phyloP scores from a whole-genome alignment of 1,139 yeast genomes.

The Geotrichum cucujoidarum region DNA sequence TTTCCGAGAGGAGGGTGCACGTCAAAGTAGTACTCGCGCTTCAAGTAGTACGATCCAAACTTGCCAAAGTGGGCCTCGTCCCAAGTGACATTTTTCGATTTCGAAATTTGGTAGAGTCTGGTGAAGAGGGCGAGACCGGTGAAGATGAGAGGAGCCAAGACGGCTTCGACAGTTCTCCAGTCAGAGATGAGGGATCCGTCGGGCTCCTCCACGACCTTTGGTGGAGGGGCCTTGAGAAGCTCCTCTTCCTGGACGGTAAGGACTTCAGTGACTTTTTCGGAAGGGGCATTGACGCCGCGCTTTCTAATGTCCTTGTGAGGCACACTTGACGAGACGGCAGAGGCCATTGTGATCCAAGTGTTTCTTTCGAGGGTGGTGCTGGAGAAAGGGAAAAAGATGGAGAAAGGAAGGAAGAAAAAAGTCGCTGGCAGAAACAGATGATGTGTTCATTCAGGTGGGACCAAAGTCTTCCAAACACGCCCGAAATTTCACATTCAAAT shows the following conservation, averaged over 20 bases:
- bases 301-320: slow-evolving; percentile 19
- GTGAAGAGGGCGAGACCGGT: slow-evolving; percentile 62
- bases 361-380: background rate
- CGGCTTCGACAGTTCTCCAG: slow-evolving; percentile 40
- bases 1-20: slow-evolving; percentile 98
- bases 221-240: slow-evolving; percentile 7
- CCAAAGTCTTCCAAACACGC: background rate
- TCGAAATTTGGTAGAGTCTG: slow-evolving; percentile 63
- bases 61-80: slow-evolving; percentile 91
- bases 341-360: slow-evolving; percentile 15
- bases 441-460: background rate
- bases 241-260: slow-evolving; percentile 11
- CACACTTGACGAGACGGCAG: slow-evolving; percentile 20
- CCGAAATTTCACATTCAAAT: background rate
- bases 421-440: background rate
- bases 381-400: background rate
- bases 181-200: slow-evolving; percentile 20
- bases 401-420: background rate
- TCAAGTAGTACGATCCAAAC: slow-evolving; percentile 86
- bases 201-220: slow-evolving; percentile 3
- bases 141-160: slow-evolving; percentile 51
- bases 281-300: slow-evolving; percentile 9
- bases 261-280: slow-evolving; percentile 1
- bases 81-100: slow-evolving; percentile 73
- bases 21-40: slow-evolving; percentile 93